Base-by-base conservation (phyloP, 805 yeast species). In the Kuraishia ogatae region DNA sequence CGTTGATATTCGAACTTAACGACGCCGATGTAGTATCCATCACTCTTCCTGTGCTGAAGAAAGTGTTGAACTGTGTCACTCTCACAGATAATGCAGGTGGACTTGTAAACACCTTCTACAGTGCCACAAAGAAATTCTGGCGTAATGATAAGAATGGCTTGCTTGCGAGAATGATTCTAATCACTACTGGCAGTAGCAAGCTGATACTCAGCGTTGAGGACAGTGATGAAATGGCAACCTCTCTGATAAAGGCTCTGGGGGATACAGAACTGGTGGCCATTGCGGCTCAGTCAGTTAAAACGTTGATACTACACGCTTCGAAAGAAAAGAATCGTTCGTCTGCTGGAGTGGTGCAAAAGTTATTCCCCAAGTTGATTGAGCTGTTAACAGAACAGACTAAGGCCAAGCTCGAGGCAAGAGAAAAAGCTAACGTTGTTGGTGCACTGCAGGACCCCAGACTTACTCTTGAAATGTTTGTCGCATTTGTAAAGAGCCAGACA, bases 201-300 rank as follows among this genome's bases (percentile, higher is more conserved):
- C 52, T 75, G 17, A 58, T 60, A 2, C 59, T 81, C 3, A 60
- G 64, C 10, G 66, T 61, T 1, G 60, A 61, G 0, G 81, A 82
- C 52, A 64, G 75, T 46, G 73, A 69, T 1, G 61, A 64, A 10
- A 62, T 76, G 39, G 66, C 71, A 1, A 57, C 62, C 1, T 64
- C 64, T 19, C 62, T 83, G 10, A 57, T 71, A 0, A 62, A 60
- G 2, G 73, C 76, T 17, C 60, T 83, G 8, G 52, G 60, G 0
- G 63, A 71, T 4, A 64, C 70, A 2, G 73, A 68, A 1, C 64
- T 68, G 8, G 60, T 74, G 8, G 65, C 73, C 0, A 69, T 81
- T 10, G 72, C 80, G 0, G 71, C 84, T 13, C 91, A 85, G 59
- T 84, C 94, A 17, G 72, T 86, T 53, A 84, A 78, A 60, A 74